Conservation (phyloP, 2,329 filamentous ascomycete species). For the Xylariaceae sp. region DNA sequence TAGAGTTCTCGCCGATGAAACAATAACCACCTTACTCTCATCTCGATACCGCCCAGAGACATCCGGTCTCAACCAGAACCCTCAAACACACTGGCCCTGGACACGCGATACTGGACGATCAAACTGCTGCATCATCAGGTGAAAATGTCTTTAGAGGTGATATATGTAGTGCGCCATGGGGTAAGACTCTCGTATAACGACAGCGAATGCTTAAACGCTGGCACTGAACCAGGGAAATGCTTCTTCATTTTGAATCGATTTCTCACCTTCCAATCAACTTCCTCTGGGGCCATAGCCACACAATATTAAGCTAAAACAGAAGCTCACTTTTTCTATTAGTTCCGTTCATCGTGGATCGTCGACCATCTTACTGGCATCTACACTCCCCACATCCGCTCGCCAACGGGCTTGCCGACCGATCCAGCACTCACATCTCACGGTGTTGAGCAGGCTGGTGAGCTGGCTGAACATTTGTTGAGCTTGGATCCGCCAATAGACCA, state of each 20-base stretch:
- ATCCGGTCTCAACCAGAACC: background rate
- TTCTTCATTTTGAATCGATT: background rate
- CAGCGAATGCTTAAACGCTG: background rate
- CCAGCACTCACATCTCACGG: slow-evolving; percentile 84
- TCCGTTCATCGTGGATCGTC: slow-evolving; percentile 85
- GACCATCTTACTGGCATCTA: slow-evolving; percentile 78
- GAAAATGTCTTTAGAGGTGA: slow-evolving; percentile 63
- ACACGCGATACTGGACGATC: background rate
- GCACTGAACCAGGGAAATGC: background rate
- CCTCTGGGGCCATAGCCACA: background rate
- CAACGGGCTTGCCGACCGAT: slow-evolving; percentile 84
- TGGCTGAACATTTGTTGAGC: slow-evolving; percentile 61
- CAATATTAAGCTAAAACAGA: slow-evolving; percentile 8
- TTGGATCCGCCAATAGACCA: slow-evolving; percentile 65
- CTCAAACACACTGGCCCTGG: background rate
- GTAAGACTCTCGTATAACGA: slow-evolving; percentile 45
- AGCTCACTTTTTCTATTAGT: slow-evolving; percentile 51
- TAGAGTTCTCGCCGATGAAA: background rate
- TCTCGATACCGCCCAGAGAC: background rate
- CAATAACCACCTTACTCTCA: background rate
- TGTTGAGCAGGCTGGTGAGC: slow-evolving; percentile 74
- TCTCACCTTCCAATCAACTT: background rate
- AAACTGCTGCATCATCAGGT: background rate
- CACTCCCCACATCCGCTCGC: slow-evolving; percentile 66
- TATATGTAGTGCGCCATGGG: slow-evolving; percentile 71